phyloP scores from a whole-genome alignment of 352 stramenopile species.

The Phytophthora foliorum region DNA sequence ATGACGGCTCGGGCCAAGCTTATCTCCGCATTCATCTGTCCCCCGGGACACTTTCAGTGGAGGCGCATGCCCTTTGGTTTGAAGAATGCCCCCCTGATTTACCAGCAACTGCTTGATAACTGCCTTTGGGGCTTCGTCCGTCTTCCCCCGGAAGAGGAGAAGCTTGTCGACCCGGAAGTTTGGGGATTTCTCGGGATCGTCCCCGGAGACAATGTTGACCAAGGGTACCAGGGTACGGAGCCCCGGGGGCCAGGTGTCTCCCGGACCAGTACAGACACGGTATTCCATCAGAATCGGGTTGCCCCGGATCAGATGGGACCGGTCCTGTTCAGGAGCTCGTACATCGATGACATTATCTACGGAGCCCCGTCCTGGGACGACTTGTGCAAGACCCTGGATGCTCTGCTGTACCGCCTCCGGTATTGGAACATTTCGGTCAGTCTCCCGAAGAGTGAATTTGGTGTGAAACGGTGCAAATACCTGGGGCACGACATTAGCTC shows the following conservation, averaged over 20 bases:
- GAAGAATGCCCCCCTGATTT: conserved; percentile 6
- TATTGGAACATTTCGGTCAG: conserved; percentile 39
- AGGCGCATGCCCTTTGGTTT: neutral
- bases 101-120: neutral
- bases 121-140: neutral
- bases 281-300: conserved; percentile 15
- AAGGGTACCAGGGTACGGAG: neutral
- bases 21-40: neutral
- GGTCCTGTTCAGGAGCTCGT: conserved; percentile 20
- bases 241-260: neutral
- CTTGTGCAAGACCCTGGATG: conserved; percentile 13
- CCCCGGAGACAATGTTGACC: neutral
- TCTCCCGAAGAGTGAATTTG: conserved; percentile 35
- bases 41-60: neutral
- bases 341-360: conserved; percentile 38
- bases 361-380: conserved; percentile 15
- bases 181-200: neutral
- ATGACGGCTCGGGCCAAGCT: neutral
- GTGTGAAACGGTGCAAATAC: neutral
- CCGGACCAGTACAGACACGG: conserved; percentile 5
- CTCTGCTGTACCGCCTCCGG: conserved; percentile 10
- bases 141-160: neutral
- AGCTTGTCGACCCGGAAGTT: neutral
- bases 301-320: conserved; percentile 21
- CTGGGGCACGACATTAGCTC: conserved; percentile 19